These are phyloP conservation scores for Lachnellula subtilissima DNA, from an alignment of 2,329 filamentous ascomycete genomes.

Conservation along the genomic window DNA sequence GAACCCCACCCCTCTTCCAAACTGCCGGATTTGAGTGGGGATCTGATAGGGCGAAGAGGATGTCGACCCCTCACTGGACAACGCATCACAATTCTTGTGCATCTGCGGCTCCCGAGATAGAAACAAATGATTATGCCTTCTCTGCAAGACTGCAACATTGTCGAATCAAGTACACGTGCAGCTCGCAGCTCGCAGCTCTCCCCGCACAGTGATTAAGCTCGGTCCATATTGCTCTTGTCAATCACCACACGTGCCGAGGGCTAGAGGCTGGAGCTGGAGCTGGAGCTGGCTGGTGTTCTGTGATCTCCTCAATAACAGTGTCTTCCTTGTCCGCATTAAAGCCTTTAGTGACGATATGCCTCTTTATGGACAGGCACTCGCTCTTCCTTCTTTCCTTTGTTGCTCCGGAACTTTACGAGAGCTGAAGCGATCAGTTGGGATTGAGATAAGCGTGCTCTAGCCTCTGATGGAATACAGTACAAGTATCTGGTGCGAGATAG, in stretches of 20 bases:
- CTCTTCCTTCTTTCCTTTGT: neutral
- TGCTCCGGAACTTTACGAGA: neutral
- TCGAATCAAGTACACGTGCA: neutral
- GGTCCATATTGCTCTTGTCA: neutral
- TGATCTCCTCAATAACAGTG: neutral
- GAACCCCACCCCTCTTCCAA: neutral
- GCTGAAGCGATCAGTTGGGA: neutral
- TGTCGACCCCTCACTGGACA: neutral
- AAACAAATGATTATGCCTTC: conserved; percentile 2
- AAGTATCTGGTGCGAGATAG: neutral
- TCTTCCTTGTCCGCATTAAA: neutral
- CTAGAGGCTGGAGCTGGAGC: neutral
- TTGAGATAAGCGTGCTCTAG: neutral
- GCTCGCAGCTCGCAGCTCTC: neutral
- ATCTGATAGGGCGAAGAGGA: neutral
- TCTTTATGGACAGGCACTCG: neutral
- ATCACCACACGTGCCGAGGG: neutral
- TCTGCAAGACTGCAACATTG: neutral
- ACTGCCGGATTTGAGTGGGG: neutral
- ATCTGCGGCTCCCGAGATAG: conserved; percentile 4
- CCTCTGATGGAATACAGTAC: too few relatives aligned
- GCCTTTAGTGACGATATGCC: neutral
- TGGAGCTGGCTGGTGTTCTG: neutral
- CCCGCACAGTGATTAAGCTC: neutral
- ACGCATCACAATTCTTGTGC: neutral